phyloP scores from a whole-genome alignment of 164 flowering plant species.

The Liquidambar formosana region DNA sequence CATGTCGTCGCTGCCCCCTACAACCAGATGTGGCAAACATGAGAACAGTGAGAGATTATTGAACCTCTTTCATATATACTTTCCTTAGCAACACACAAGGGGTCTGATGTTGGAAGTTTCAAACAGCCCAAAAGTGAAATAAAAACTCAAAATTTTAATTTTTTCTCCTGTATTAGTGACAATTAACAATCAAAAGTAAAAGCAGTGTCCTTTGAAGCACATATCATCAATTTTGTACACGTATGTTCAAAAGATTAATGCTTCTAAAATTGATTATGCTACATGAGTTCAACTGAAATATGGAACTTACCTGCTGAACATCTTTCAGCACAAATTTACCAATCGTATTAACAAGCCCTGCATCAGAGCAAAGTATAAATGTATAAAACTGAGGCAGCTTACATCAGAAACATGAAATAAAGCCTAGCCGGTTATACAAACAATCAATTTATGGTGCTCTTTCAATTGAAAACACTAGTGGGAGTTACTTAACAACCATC shows the following conservation, averaged over 20 bases:
- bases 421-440: too few species aligned
- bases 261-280: not conserved
- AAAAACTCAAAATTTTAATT: too few species aligned
- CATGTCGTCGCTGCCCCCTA: conserved; percentile 52
- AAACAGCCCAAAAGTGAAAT: too few species aligned
- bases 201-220: not conserved
- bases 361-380: conserved; percentile 5
- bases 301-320: conserved; percentile 37
- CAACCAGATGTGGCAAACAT: not conserved
- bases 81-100: too few species aligned
- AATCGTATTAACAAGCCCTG: conserved; percentile 27
- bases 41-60: not conserved
- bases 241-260: not conserved
- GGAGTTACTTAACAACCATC: too few species aligned
- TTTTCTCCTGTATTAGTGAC: too few species aligned
- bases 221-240: not conserved
- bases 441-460: too few species aligned
- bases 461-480: too few species aligned
- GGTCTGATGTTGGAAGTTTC: too few species aligned
- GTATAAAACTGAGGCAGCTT: not conserved
- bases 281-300: not conserved
- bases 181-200: too few species aligned
- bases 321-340: conserved; percentile 33
- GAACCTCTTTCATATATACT: too few species aligned
- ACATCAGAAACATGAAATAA: not conserved